Evolutionary conservation across 495 filamentous ascomycete genomes (phyloP), one percentile per base, ranked within the genome.

Genomic region (Penicillium flavigenum): DNA sequence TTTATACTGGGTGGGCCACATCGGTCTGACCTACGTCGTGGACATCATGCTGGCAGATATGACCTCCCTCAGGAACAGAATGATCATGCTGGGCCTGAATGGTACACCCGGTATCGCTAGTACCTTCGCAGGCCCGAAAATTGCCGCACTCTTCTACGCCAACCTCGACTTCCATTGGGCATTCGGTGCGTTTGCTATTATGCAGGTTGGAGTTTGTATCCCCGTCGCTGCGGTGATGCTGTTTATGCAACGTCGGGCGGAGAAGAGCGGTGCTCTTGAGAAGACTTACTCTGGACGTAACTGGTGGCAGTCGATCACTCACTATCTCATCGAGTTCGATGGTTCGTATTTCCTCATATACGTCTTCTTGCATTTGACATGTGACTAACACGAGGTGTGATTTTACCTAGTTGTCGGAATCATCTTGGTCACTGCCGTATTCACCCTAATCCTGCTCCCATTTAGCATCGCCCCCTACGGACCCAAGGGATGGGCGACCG

Each of bases 11-110:
- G 71, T 79, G 19, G 81, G 80, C 9, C 61, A 80, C 63, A 83
- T 79, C 56, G 82, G 81, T 41, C 62, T 85, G 31, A 69, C 62
- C 20, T 85, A 84, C 70, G 66, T 74, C 19, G 68, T 83, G 8
- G 68, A 71, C 38, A 68, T 86, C 63, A 82, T 88, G 70, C 73
- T 83, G 49, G 81, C 85, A 59, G 85, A 88, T 62, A 83, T 80
- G 8, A 83, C 85, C 0, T 67, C 71, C 12, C 70, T 88, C 46
- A 76, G 74, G 42, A 85, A 86, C 70, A 74, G 85, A 69, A 76
- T 70, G 19, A 57, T 86, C 34, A 77, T 83, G 61, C 75, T 79
- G 53, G 85, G 80, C 9, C 81, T 81, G 51, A 66, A 73, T 20
- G 68, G 68, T 10, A 83, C 83, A 3, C 85, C 85, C 4, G 83